Evolutionary conservation across 139 green algal species (phyloP), one percentile per base, ranked within the genome.

Genomic region (Chlorella vulgaris): DNA sequence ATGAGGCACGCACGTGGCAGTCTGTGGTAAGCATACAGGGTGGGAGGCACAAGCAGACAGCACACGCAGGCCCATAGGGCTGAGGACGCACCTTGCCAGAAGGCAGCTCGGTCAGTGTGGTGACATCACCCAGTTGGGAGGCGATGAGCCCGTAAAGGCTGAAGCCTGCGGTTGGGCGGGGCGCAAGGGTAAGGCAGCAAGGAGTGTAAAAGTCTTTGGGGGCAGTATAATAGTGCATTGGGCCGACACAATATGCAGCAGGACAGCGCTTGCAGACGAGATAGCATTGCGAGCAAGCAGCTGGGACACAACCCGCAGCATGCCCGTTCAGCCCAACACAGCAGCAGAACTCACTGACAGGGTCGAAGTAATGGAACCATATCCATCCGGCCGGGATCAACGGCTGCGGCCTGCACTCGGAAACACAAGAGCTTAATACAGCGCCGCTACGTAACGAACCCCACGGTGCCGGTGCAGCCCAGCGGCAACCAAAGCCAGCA

Each of bases 121-220:
- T 47, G 7, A 84, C 60, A 33, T 84, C 31, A 4, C 79, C 79
- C 40, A 84, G 47, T 68, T 84, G 67, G 22, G 31, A 47, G 33
- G 70, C 50, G 26, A 78, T 42, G 47, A 84, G 79, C 3, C 63
- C 79, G 42, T 84, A 84, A 13, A 84, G 50, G 29, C 67, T 74
- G 65, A 65, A 84, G 29, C 47, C 47, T 55, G 47, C 47, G 15
- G 47, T 55, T 55, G 47, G 10, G 47, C 15, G 47, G 10, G 47
- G 47, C 13, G 47, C 15, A 15, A 15, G 47, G 47, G 47, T 55
- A 15, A 15, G 47, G 47, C 13, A 15, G 47, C 13, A 15, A 15
- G 47, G 47, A 24, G 47, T 10, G 47, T n/a, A n/a, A n/a, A n/a
- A n/a, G n/a, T n/a, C n/a, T n/a, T 10, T 55, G 47, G 47, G 47